Conservation (phyloP, 257 asterid species). For the Nicotiana undulata region DNA sequence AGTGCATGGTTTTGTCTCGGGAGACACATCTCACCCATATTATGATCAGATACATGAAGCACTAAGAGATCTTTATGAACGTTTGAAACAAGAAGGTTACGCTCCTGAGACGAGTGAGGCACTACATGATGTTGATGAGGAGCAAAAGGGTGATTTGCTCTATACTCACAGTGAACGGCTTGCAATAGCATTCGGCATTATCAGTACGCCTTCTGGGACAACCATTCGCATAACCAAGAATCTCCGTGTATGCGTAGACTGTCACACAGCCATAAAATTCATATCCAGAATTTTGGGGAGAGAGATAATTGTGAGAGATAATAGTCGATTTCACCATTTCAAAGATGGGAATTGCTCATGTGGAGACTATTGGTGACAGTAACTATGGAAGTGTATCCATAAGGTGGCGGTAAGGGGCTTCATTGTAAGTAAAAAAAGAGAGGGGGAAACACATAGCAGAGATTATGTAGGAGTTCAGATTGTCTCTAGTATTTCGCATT, state of each 20-base stretch:
- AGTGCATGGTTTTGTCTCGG: constrained; percentile 63
- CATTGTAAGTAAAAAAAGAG: background rate
- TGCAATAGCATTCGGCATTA: constrained; percentile 51
- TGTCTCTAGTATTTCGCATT: background rate
- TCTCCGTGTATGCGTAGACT: constrained; percentile 60
- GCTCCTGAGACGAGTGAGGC: constrained; percentile 43
- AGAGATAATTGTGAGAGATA: constrained; percentile 55
- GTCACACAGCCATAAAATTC: constrained; percentile 52
- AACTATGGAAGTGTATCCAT: background rate
- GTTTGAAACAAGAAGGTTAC: constrained; percentile 45
- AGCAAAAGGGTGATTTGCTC: constrained; percentile 37
- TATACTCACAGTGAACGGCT: constrained; percentile 50
- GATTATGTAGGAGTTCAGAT: background rate
- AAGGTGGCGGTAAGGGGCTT: background rate
- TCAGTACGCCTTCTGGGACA: constrained; percentile 47
- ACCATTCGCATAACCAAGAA: constrained; percentile 56
- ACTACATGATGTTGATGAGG: constrained; percentile 60
- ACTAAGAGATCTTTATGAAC: constrained; percentile 40
- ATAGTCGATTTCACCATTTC: constrained; percentile 50
- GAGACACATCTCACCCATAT: constrained; percentile 60
- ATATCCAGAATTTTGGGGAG: constrained; percentile 46
- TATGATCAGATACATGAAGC: constrained; percentile 35
- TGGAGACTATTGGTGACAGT: constrained; percentile 55
- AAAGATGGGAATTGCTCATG: constrained; percentile 57
- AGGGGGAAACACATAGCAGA: background rate